phyloP scores from a whole-genome alignment of 2,329 filamentous ascomycete species.

The Calycina herbarum region DNA sequence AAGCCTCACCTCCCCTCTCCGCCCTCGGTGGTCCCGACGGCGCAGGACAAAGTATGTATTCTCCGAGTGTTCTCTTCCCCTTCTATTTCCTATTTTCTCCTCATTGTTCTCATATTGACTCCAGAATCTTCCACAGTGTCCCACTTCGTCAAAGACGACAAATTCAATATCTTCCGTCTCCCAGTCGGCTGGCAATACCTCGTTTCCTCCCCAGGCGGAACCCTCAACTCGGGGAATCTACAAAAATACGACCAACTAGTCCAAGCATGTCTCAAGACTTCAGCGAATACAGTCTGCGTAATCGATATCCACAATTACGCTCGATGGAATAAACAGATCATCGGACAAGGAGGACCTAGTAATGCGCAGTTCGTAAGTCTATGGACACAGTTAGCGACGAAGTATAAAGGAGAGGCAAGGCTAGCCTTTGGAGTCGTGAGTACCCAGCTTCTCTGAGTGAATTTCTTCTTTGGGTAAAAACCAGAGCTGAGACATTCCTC shows the following conservation, averaged over 20 bases:
- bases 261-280: conserved; percentile 55
- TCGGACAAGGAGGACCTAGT: conserved; percentile 64
- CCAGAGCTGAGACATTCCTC: too few relatives aligned
- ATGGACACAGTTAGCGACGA: conserved; percentile 57
- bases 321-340: conserved; percentile 60
- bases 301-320: conserved; percentile 60
- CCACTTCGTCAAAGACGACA: conserved; percentile 46
- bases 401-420: conserved; percentile 55
- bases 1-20: conserved; percentile 37
- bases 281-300: conserved; percentile 52
- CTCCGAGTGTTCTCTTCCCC: too few relatives aligned
- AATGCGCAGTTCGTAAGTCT: conserved; percentile 57
- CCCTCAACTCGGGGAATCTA: conserved; percentile 49
- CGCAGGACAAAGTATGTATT: conserved; percentile 20
- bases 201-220: conserved; percentile 50
- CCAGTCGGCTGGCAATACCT: conserved; percentile 62
- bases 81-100: too few relatives aligned
- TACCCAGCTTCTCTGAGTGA: too few relatives aligned
- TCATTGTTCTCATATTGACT: too few relatives aligned
- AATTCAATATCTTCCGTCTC: conserved; percentile 57
- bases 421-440: conserved; percentile 56
- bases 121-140: conserved; percentile 9
- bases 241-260: conserved; percentile 56
- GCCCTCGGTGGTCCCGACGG: conserved; percentile 38
- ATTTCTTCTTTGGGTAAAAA: too few relatives aligned